Conservation (phyloP, 768 basidiomycete genomes). For the Termitomyces sp. region DNA sequence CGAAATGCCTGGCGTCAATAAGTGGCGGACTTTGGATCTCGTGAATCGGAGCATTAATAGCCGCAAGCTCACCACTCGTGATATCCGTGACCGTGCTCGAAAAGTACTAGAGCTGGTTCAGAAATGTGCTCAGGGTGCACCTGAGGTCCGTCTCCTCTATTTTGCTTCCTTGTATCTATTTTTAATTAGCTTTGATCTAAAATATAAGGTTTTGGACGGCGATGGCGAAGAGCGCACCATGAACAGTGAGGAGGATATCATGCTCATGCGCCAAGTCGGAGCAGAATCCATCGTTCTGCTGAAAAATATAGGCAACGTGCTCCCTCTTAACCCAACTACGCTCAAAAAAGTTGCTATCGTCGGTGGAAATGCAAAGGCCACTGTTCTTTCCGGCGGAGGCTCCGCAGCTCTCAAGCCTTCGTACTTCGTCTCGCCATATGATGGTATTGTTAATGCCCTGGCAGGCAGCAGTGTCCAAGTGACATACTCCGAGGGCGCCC, state of each 20-base stretch:
- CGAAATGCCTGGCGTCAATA: slow-evolving; percentile 75
- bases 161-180: not conserved
- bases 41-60: slow-evolving; percentile 56
- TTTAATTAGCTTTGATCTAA: not conserved
- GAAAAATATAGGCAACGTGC: slow-evolving; percentile 56
- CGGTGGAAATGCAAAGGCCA: slow-evolving; percentile 65
- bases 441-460: slow-evolving; percentile 64
- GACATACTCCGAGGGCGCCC: slow-evolving; percentile 63
- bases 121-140: slow-evolving; percentile 59
- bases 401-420: slow-evolving; percentile 69
- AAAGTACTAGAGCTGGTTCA: slow-evolving; percentile 67
- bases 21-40: slow-evolving; percentile 69
- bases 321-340: slow-evolving; percentile 43
- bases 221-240: slow-evolving; percentile 61
- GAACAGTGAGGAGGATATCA: slow-evolving; percentile 56
- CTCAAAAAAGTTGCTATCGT: slow-evolving; percentile 72
- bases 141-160: slow-evolving; percentile 39
- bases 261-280: slow-evolving; percentile 62
- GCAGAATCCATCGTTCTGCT: slow-evolving; percentile 69
- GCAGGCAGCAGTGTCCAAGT: slow-evolving; percentile 42
- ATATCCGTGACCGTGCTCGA: slow-evolving; percentile 60
- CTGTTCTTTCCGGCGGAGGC: slow-evolving; percentile 63
- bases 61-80: slow-evolving; percentile 59
- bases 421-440: slow-evolving; percentile 73
- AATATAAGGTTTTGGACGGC: slow-evolving; percentile 65